Conservation (phyloP, 805 yeast species). For the Kodamaea leandrae region DNA sequence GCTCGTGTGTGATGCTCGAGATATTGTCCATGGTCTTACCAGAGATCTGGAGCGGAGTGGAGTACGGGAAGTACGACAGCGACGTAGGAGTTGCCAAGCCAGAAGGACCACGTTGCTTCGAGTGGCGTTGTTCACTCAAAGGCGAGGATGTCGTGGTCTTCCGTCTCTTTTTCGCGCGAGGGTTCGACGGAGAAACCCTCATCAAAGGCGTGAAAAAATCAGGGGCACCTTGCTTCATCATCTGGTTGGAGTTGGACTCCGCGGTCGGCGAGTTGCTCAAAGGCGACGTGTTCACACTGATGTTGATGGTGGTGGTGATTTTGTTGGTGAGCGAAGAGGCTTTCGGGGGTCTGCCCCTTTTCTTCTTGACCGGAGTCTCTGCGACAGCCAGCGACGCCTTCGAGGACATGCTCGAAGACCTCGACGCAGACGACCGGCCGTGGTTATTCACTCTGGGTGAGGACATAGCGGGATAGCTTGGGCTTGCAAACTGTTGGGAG, state of each 20-base stretch:
- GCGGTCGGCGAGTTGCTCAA: conserved; percentile 36
- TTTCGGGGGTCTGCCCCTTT: conserved; percentile 48
- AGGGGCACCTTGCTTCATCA: conserved; percentile 40
- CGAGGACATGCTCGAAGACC: neutral
- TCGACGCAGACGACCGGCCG: neutral
- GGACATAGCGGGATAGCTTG: neutral
- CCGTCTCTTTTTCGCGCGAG: conserved; percentile 10
- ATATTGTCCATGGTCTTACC: conserved; percentile 35
- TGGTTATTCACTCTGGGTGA: neutral
- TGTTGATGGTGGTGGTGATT: conserved; percentile 41
- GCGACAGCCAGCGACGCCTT: neutral
- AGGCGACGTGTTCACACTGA: conserved; percentile 40
- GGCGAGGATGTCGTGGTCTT: conserved; percentile 12
- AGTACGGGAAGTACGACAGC: neutral
- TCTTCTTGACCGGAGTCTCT: conserved; percentile 30
- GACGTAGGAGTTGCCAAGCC: conserved; percentile 2
- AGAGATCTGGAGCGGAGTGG: conserved; percentile 20
- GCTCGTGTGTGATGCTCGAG: conserved; percentile 26
- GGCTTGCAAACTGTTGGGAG: neutral
- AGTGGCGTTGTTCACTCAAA: conserved; percentile 2
- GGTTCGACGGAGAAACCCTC: conserved; percentile 36
- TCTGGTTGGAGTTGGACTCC: conserved; percentile 37
- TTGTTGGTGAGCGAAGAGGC: conserved; percentile 34
- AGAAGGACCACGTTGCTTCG: conserved; percentile 1
- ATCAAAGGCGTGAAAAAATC: conserved; percentile 43